A percentile compares a stretch with the other conserved stretches of the same genome.
phyloP scores from a whole-genome alignment of 2,329 filamentous ascomycete species.

The Onygena corvina region DNA sequence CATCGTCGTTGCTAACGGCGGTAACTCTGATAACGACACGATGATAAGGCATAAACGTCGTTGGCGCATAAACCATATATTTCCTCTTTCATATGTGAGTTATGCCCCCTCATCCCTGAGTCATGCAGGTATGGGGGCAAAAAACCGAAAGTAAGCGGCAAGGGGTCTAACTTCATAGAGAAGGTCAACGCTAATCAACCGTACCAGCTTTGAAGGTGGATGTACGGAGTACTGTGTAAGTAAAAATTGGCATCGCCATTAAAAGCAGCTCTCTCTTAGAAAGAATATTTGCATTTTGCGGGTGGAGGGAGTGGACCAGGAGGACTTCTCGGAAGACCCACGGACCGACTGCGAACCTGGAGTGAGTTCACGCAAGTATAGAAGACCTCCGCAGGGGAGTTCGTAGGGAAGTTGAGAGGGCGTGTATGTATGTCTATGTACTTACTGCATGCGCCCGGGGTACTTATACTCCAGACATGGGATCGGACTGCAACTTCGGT shows the following conservation, averaged over 20 bases:
- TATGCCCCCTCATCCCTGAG: background rate
- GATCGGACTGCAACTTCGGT: constrained; percentile 3
- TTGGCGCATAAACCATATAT: constrained; percentile 1
- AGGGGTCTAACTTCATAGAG: constrained; percentile 1
- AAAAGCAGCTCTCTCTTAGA: too few species aligned
- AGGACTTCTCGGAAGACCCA: background rate
- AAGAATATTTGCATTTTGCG: background rate
- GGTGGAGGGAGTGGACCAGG: background rate
- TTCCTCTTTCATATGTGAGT: background rate
- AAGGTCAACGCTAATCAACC: constrained; percentile 2
- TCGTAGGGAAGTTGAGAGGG: too few species aligned
- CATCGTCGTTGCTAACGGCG: background rate
- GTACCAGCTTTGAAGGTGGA: too few species aligned
- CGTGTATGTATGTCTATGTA: too few species aligned
- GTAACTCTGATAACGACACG: constrained; percentile 2
- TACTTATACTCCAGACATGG: background rate
- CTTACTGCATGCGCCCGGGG: too few species aligned
- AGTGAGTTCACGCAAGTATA: background rate
- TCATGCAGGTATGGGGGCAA: background rate
- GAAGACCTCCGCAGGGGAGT: too few species aligned
- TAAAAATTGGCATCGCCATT: too few species aligned
- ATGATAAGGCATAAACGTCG: background rate
- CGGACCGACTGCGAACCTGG: background rate
- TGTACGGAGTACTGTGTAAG: too few species aligned
- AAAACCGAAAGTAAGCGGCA: constrained; percentile 4